Base-by-base conservation (phyloP, 83 land plant species). In the Thuja plicata region DNA sequence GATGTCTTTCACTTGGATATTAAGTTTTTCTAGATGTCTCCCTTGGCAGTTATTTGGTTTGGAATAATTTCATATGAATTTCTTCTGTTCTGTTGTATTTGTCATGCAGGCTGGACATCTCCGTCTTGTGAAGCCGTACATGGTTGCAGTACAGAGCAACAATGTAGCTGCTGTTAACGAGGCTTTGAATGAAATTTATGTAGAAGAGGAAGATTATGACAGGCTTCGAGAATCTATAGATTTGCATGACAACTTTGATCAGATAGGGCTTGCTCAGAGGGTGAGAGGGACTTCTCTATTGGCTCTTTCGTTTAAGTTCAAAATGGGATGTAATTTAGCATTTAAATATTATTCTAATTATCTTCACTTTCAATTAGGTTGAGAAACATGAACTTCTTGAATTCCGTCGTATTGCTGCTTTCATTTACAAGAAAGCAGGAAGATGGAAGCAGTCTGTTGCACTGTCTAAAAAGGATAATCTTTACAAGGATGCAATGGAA, bases 351-450 rank as follows among this genome's bases (percentile, higher is more conserved):
- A 21, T 85, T 30, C 38, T 46, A 38, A 57, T 77, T 35, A 76
- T 88, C 82, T 10, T 83, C 70, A 70, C 11, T 76, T 84, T 46
- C 60, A 70, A 60, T n/a, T 94, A 98, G 99, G 86, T 96, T 93
- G 99, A 98, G 94, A 98, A 98, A 84, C 99, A 98, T 92, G 99
- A 98, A 89, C 97, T 98, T 88, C 93, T 98, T 88, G 99, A 98
- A 88, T 93, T 98, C 92, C 94, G 99, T 48, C 96, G 99, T 16
- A 91, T 98, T 89, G 97, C 99, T 87, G 99, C 99, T 46, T 95
- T 94, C 85, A 98, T 98, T 87, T 98, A 98, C 89, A 98, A 98
- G 91, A 98, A 97, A 88, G 99, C 98, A 43, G 98, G 98, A 50
- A 92, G 99, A 89, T 98, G 99, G 99, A 94, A 93, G 91, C 99